Evolutionary conservation across 768 basidiomycete species (phyloP).

Genomic region (Pulveroboletus frians): DNA sequence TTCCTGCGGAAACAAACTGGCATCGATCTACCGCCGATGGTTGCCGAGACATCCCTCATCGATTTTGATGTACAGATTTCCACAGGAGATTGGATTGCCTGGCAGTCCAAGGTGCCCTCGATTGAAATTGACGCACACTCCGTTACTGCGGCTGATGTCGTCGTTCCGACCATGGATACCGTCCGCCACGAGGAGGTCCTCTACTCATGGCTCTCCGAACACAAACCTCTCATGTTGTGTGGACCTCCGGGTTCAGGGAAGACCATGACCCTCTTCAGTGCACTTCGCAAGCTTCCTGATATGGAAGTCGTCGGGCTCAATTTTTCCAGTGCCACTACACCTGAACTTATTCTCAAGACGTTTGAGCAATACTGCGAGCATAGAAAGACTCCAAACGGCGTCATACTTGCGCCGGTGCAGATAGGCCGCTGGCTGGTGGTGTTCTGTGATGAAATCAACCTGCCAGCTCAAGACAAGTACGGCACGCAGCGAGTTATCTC

Average conservation of each 20-base stretch:
- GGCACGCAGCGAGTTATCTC: conserved; percentile 98
- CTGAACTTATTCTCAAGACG: conserved; percentile 96
- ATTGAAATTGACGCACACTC: conserved; percentile 97
- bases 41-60: conserved; percentile 76
- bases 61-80: conserved; percentile 91
- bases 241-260: conserved; percentile 99
- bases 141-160: conserved; percentile 92
- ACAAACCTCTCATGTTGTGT: conserved; percentile 96
- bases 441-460: conserved; percentile 99
- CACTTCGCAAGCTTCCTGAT: conserved; percentile 93
- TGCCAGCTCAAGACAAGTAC: conserved; percentile 95
- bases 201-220: conserved; percentile 98
- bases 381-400: conserved; percentile 97
- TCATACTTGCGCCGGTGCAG: conserved; percentile 87
- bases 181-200: conserved; percentile 97
- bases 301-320: conserved; percentile 99
- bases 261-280: conserved; percentile 99
- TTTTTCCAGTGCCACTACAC: conserved; percentile 98
- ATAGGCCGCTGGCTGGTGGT: conserved; percentile 98
- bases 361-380: conserved; percentile 99
- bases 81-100: conserved; percentile 83
- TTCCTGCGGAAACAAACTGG: conserved; percentile 81
- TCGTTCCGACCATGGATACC: conserved; percentile 97
- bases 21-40: conserved; percentile 79
- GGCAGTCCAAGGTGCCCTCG: conserved; percentile 88